phyloP scores from a whole-genome alignment of 1,284 basidiomycete genomes.

The Uromyces viciae-fabae region DNA sequence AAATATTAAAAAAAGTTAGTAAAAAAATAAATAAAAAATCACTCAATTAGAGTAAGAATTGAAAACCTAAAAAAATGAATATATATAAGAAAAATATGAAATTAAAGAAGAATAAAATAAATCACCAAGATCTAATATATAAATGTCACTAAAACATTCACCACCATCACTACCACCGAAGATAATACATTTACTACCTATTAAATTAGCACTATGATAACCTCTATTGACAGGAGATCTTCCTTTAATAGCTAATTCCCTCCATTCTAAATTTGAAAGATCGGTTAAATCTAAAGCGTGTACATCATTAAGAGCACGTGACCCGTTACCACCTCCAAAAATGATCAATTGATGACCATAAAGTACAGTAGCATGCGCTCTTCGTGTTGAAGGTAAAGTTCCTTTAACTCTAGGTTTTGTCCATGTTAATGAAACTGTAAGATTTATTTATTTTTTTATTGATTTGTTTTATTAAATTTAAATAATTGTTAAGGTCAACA shows the following conservation, averaged over 20 bases:
- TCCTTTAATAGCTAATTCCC: conserved; percentile 46
- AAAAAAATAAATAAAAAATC: neutral
- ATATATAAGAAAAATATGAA: neutral
- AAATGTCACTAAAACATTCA: conserved; percentile 44
- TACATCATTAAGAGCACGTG: conserved; percentile 48
- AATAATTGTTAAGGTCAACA: too few species aligned
- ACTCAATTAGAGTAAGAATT: too few species aligned
- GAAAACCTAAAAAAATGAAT: neutral
- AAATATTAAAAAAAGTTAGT: neutral
- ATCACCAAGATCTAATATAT: conserved; percentile 39
- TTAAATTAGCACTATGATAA: conserved; percentile 46
- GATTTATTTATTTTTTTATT: neutral
- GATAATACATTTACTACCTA: conserved; percentile 38
- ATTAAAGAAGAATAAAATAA: neutral
- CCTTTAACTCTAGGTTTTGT: conserved; percentile 46
- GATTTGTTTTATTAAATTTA: conserved; percentile 43
- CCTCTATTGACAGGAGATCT: conserved; percentile 46
- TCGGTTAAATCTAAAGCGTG: conserved; percentile 47
- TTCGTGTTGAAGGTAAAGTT: conserved; percentile 46
- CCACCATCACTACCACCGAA: conserved; percentile 43
- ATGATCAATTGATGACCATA: conserved; percentile 47
- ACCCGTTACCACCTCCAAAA: conserved; percentile 51
- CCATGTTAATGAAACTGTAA: conserved; percentile 46
- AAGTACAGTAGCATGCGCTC: conserved; percentile 49
- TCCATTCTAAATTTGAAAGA: conserved; percentile 46